Base-by-base conservation (phyloP, 1,139 yeast species). In the Protomyces arabidopsidicola region DNA sequence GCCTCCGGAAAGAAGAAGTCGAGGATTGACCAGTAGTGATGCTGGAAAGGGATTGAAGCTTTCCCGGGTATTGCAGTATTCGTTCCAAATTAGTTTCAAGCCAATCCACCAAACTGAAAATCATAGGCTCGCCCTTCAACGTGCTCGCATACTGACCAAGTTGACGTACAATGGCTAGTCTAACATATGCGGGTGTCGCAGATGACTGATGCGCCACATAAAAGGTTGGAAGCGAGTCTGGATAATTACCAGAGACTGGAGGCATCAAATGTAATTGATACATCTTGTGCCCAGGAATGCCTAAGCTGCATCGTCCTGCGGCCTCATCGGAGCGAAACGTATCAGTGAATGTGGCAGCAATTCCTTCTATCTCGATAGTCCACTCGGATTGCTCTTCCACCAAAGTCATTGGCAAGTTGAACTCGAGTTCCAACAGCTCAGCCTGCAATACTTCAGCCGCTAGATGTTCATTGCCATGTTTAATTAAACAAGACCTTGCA, bases 351-450 rank as follows among this genome's bases (percentile, higher is more conserved):
- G 88, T 83, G 45, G 84, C 78, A 48, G 77, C 74, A 63, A 91
- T 74, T 53, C 90, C 85, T 65, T 86, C 88, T n/a, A 87, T 71
- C 72, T 91, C 98, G 71, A 88, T 87, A 1, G 77, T 73, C 97
- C 97, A 91, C 69, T 72, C 20, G 75, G 68, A 14, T 35, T 55
- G 55, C n/a, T 27, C 20, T 22, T 20, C 18, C 72, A 72, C 0
- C 76, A 74, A 10, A 72, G 70, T 34, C 71, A 69, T 2, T 75
- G 75, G 1, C 72, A 66, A 39, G 69, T 67, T 38, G 72, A 64
- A 34, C 65, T 60, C 31, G 66, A 81, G 79, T 27, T 80, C 73
- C 71, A 82, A 81, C 55, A 81, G 53, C 14, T 38, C 55, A 5
- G 56, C 58, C n/a, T 63, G 65, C 24, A 63, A 36, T 6, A 78